Conservation (phyloP, 106 monocot genomes). For the Platanthera zijinensis region DNA sequence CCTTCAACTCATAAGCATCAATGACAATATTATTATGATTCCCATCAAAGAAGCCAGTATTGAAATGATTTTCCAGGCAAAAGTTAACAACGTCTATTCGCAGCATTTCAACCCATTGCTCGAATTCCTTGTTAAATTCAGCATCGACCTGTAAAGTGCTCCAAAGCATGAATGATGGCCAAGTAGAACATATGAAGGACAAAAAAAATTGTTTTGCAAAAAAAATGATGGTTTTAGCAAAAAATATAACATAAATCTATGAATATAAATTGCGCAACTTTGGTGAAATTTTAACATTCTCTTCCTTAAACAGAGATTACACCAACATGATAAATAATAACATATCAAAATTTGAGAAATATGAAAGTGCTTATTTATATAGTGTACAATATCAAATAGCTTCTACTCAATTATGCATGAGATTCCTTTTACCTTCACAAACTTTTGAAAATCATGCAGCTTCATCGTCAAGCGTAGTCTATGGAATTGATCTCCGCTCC, state of each 20-base stretch:
- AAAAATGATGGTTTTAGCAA: background rate
- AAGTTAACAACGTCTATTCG: conserved; percentile 62
- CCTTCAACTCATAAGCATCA: conserved; percentile 97
- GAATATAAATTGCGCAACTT: no score
- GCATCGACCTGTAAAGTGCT: conserved; percentile 32
- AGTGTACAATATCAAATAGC: background rate
- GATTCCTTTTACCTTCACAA: conserved; percentile 52
- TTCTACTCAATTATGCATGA: background rate
- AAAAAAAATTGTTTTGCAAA: background rate
- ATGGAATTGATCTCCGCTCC: conserved; percentile 45
- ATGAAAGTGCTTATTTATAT: background rate
- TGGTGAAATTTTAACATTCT: no score
- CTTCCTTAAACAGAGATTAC: no score
- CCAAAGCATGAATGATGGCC: background rate
- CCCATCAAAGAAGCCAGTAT: conserved; percentile 86
- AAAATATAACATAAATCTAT: background rate
- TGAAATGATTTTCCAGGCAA: conserved; percentile 85
- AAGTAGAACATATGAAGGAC: background rate
- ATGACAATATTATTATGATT: conserved; percentile 46
- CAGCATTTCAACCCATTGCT: conserved; percentile 85
- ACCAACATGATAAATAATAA: no score
- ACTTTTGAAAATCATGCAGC: conserved; percentile 73
- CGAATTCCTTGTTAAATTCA: conserved; percentile 69
- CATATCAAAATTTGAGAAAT: background rate
- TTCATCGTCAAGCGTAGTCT: conserved; percentile 78